These are phyloP conservation scores for Raffaelea albimanens DNA, from an alignment of 2,329 filamentous ascomycete genomes.

Conservation along the genomic window DNA sequence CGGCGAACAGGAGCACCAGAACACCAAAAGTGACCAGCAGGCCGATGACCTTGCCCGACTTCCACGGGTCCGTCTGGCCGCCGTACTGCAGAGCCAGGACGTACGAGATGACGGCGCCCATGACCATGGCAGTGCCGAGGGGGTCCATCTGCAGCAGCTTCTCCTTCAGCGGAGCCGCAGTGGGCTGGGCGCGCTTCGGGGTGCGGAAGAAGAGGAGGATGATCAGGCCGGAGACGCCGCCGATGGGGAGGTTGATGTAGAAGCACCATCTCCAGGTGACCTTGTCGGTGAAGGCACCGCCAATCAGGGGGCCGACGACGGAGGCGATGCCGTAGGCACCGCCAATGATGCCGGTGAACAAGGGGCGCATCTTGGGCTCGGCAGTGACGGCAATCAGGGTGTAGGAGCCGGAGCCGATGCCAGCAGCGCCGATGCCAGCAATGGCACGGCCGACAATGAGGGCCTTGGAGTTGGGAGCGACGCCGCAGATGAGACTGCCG, in stretches of 20 bases:
- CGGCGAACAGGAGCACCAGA: slow-evolving; percentile 19
- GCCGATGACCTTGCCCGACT: slow-evolving; percentile 22
- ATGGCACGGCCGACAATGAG: slow-evolving; percentile 44
- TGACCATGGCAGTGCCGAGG: slow-evolving; percentile 26
- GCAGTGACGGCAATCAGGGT: slow-evolving; percentile 27
- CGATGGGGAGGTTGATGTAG: slow-evolving; percentile 23
- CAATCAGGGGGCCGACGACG: slow-evolving; percentile 18
- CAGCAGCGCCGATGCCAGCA: slow-evolving; percentile 36
- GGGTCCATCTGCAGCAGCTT: slow-evolving; percentile 34
- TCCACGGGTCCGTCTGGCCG: slow-evolving; percentile 28
- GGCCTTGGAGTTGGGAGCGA: slow-evolving; percentile 34
- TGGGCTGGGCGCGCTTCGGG: slow-evolving; percentile 21
- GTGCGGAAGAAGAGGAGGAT: slow-evolving; percentile 25
- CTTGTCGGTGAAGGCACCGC: slow-evolving; percentile 17
- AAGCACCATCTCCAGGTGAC: slow-evolving; percentile 21
- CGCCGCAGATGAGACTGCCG: slow-evolving; percentile 41
- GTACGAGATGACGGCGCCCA: slow-evolving; percentile 27
- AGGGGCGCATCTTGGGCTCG: slow-evolving; percentile 13
- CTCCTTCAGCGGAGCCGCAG: slow-evolving; percentile 20
- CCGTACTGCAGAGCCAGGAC: slow-evolving; percentile 34
- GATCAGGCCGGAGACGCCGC: slow-evolving; percentile 16
- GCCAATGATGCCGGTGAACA: slow-evolving; percentile 19
- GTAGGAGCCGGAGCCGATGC: slow-evolving; percentile 25
- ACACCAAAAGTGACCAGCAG: slow-evolving; percentile 21
- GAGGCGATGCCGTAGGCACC: slow-evolving; percentile 18